Evolutionary conservation across 2,329 filamentous ascomycete species (phyloP).

Genomic region (Bipolaris zeicola): DNA sequence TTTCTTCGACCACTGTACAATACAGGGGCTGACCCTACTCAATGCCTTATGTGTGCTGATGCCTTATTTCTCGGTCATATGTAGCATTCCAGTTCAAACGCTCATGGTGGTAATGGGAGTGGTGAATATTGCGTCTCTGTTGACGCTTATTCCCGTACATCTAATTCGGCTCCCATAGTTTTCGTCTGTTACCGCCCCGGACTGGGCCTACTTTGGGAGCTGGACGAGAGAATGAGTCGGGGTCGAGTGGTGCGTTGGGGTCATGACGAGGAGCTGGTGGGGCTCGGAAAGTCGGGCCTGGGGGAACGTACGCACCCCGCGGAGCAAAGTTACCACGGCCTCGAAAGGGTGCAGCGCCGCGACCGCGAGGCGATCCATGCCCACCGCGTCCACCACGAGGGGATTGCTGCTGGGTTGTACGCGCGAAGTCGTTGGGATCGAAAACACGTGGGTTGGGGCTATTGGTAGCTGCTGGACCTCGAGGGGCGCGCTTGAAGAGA

Average conservation of each 20-base stretch:
- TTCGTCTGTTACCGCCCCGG: conserved; percentile 43
- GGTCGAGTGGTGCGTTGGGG: conserved; percentile 48
- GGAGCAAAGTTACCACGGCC: conserved; percentile 39
- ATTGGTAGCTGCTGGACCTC: conserved; percentile 39
- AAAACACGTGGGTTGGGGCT: conserved; percentile 45
- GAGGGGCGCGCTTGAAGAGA: conserved; percentile 46
- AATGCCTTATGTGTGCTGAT: background rate
- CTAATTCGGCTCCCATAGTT: conserved; percentile 51
- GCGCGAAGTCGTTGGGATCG: conserved; percentile 57
- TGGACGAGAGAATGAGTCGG: conserved; percentile 48
- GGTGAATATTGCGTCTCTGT: conserved; percentile 8
- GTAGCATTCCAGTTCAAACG: conserved; percentile 5
- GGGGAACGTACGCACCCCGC: conserved; percentile 40
- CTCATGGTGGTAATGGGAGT: conserved; percentile 5
- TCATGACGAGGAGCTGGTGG: conserved; percentile 39
- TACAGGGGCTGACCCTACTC: conserved; percentile 4
- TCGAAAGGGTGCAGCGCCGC: conserved; percentile 30
- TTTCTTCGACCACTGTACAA: conserved; percentile 1
- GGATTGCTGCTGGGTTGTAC: conserved; percentile 39
- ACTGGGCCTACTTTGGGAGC: conserved; percentile 33
- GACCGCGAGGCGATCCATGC: conserved; percentile 30
- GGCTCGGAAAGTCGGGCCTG: conserved; percentile 33
- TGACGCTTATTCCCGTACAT: conserved; percentile 12
- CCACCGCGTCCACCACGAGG: conserved; percentile 43
- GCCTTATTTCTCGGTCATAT: conserved; percentile 3